phyloP scores from a whole-genome alignment of 139 green algal species.

The Diplosphaera chodatii region DNA sequence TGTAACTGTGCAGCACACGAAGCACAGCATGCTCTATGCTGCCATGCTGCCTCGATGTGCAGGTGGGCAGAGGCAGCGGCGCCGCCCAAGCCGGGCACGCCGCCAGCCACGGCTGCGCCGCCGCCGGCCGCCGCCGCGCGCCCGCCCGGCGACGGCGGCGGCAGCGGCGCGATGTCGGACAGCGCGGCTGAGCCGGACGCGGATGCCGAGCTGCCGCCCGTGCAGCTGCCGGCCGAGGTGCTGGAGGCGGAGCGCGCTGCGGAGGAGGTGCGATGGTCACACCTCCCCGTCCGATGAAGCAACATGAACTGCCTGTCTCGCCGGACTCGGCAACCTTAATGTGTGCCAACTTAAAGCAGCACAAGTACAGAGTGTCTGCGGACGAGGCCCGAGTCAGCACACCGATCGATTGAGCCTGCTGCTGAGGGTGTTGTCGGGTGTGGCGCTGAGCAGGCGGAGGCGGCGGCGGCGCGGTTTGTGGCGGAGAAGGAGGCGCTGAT shows the following conservation, averaged over 20 bases:
- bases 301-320: no score
- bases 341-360: no score
- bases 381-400: neutral
- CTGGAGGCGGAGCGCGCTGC: no score
- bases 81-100: neutral
- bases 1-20: no score
- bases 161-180: neutral
- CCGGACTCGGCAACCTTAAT: no score
- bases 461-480: neutral
- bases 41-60: no score
- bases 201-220: neutral
- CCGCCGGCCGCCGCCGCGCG: constrained; percentile 1
- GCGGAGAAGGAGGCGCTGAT: neutral
- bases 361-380: no score
- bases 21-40: no score
- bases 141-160: neutral
- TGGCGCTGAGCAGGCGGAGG: neutral
- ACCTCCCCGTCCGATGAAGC: no score
- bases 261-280: no score
- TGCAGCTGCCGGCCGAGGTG: neutral
- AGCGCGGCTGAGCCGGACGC: neutral
- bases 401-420: no score
- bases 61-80: neutral
- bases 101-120: neutral
- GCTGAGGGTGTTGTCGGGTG: neutral